phyloP scores from a whole-genome alignment of 345 rosid species.

The Viola odorata region DNA sequence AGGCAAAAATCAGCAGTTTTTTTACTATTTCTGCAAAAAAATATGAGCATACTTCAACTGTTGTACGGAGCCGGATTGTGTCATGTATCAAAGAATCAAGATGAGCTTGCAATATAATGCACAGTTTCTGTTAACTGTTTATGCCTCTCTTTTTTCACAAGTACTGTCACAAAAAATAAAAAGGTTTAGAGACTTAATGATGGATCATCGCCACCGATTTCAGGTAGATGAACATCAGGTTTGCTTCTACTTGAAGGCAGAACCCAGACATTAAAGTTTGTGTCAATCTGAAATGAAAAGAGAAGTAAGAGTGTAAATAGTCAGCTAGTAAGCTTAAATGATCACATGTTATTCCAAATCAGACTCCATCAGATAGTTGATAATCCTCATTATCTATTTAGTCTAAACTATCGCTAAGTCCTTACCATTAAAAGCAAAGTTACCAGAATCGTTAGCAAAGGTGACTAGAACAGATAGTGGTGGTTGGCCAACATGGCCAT shows the following conservation, averaged over 20 bases:
- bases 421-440: background rate
- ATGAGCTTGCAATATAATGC: conserved; percentile 42
- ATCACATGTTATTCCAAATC: background rate
- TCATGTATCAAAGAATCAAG: conserved; percentile 76
- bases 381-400: background rate
- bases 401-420: background rate
- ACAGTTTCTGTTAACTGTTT: background rate
- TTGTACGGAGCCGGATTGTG: conserved; percentile 52
- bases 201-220: conserved; percentile 77
- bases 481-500: no score
- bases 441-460: no score
- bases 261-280: conserved; percentile 75
- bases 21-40: background rate
- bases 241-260: conserved; percentile 43
- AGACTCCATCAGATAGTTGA: background rate
- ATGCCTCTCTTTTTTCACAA: background rate
- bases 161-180: background rate
- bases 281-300: conserved; percentile 46
- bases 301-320: background rate
- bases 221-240: conserved; percentile 38
- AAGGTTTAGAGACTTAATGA: conserved; percentile 40
- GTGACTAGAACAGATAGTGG: no score
- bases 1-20: no score
- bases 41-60: conserved; percentile 35
- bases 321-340: background rate